Evolutionary conservation across 2,329 filamentous ascomycete genomes (phyloP).

Genomic region (Teratosphaeria zuluensis): DNA sequence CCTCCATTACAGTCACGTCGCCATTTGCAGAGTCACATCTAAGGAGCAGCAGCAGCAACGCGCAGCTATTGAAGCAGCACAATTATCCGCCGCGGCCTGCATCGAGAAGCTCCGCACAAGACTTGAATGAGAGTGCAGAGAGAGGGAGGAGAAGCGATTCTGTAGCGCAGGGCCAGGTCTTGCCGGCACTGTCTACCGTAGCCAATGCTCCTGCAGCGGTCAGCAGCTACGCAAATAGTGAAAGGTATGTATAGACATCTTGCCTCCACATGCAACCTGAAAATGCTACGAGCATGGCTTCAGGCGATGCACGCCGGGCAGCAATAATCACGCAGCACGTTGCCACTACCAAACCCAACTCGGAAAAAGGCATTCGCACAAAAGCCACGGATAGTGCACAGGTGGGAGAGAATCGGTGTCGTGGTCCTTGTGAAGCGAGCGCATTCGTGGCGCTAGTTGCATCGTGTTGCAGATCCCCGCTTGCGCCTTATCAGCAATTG

Average conservation of each 20-base stretch:
- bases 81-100: background rate
- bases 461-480: background rate
- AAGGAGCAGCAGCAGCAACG: background rate
- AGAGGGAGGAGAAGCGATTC: background rate
- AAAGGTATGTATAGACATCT: background rate
- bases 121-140: background rate
- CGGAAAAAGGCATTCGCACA: background rate
- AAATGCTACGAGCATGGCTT: background rate
- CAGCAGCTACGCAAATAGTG: background rate
- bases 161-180: slow-evolving; percentile 26
- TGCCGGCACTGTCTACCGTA: slow-evolving; percentile 12
- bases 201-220: slow-evolving; percentile 14
- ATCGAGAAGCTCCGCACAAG: background rate
- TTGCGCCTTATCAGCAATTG: background rate
- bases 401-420: background rate
- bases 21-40: slow-evolving; percentile 14
- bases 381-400: background rate
- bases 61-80: background rate
- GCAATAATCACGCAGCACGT: too few relatives aligned
- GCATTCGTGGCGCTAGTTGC: background rate
- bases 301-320: background rate
- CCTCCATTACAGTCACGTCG: slow-evolving; percentile 4
- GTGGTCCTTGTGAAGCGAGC: background rate
- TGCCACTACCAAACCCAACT: too few relatives aligned
- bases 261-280: background rate